Percentiles rank a stretch among this genome's conserved stretches.
phyloP scores from a whole-genome alignment of 768 basidiomycete genomes.

The Coprinopsis strossmayeri region DNA sequence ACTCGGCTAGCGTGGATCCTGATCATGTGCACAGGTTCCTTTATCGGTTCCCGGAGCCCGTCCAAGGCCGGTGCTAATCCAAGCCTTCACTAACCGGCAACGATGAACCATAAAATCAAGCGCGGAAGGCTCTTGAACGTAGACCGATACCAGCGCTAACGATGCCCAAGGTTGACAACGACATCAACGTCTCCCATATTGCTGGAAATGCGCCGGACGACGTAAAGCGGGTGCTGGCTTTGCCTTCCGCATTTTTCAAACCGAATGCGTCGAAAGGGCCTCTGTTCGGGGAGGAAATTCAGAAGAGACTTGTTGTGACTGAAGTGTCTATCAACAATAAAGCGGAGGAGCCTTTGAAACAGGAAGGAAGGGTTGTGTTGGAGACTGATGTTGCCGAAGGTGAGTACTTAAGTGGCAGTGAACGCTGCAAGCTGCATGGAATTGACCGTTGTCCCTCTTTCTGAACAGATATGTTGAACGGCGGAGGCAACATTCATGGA shows the following conservation, averaged over 20 bases:
- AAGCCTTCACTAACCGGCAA: background rate
- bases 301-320: slow-evolving; percentile 23
- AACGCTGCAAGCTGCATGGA: no score
- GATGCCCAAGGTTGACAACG: background rate
- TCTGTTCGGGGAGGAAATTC: slow-evolving; percentile 19
- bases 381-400: slow-evolving; percentile 37
- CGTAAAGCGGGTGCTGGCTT: slow-evolving; percentile 13
- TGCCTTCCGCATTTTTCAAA: slow-evolving; percentile 7
- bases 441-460: background rate
- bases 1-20: no score
- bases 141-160: background rate
- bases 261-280: slow-evolving; percentile 9
- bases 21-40: no score
- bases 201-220: slow-evolving; percentile 19
- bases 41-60: background rate
- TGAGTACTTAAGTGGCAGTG: slow-evolving; percentile 16
- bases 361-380: slow-evolving; percentile 36
- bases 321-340: slow-evolving; percentile 34
- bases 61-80: background rate
- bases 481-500: slow-evolving; percentile 41
- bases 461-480: slow-evolving; percentile 49
- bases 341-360: slow-evolving; percentile 32
- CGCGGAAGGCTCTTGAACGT: background rate
- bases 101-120: background rate
- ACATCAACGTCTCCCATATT: slow-evolving; percentile 1